Evolutionary conservation across 2,329 filamentous ascomycete genomes (phyloP).

Genomic region (Colletotrichum sidae): DNA sequence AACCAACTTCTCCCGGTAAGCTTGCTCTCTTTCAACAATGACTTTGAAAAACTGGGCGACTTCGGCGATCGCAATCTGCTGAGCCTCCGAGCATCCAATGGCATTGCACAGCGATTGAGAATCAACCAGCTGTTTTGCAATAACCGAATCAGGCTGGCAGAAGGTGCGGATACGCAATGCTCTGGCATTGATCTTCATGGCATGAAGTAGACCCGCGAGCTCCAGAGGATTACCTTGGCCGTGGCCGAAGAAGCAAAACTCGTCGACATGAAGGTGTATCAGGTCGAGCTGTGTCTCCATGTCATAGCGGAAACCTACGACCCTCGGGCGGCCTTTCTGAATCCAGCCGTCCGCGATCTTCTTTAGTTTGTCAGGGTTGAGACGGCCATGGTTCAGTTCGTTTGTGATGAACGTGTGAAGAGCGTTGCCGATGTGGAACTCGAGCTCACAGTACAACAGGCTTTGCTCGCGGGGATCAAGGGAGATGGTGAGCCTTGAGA

Average conservation of each 20-base stretch:
- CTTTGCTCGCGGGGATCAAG: slow-evolving; percentile 68
- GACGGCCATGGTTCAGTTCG: slow-evolving; percentile 66
- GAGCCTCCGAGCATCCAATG: slow-evolving; percentile 56
- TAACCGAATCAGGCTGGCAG: slow-evolving; percentile 68
- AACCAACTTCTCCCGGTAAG: slow-evolving; percentile 42
- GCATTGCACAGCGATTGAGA: slow-evolving; percentile 62
- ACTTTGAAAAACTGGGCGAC: slow-evolving; percentile 66
- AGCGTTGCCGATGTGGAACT: slow-evolving; percentile 63
- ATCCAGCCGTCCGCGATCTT: slow-evolving; percentile 64
- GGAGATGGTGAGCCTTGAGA: slow-evolving; percentile 57
- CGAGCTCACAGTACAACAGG: slow-evolving; percentile 69
- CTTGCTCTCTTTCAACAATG: slow-evolving; percentile 60
- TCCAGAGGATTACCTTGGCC: slow-evolving; percentile 55
- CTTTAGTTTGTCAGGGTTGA: slow-evolving; percentile 63
- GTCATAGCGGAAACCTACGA: slow-evolving; percentile 69
- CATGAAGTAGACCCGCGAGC: slow-evolving; percentile 60
- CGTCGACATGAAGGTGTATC: slow-evolving; percentile 59
- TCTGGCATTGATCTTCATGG: slow-evolving; percentile 65
- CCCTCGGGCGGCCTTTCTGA: slow-evolving; percentile 63
- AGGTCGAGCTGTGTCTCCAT: slow-evolving; percentile 71
- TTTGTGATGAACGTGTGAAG: slow-evolving; percentile 64
- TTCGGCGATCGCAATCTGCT: slow-evolving; percentile 61
- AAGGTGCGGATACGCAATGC: slow-evolving; percentile 65
- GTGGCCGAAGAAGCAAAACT: slow-evolving; percentile 67
- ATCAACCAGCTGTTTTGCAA: slow-evolving; percentile 69